Conservation (phyloP, 495 filamentous ascomycete species). For the Geoglossum glabrum region DNA sequence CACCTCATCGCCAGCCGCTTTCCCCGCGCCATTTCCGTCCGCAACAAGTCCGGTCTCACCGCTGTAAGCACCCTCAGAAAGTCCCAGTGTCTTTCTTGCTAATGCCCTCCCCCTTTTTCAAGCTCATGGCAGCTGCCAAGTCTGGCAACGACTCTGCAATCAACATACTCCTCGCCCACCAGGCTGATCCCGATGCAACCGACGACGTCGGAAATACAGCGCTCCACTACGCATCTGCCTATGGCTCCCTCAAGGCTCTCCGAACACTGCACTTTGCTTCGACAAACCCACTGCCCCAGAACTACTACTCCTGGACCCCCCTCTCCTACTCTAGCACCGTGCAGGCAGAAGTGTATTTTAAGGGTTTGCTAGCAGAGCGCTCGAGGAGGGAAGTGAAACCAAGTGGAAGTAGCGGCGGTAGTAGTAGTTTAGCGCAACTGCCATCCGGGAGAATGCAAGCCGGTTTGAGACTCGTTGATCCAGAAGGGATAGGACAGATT, state of each 20-base stretch:
- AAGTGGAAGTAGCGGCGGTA: neutral
- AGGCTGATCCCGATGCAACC: slow-evolving; percentile 15
- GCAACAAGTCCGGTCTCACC: slow-evolving; percentile 29
- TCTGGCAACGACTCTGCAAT: slow-evolving; percentile 37
- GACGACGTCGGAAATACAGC: slow-evolving; percentile 59
- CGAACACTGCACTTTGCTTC: slow-evolving; percentile 49
- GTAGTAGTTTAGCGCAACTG: neutral
- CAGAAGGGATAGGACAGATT: too few relatives aligned
- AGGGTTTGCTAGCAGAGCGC: slow-evolving; percentile 35
- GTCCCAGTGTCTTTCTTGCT: slow-evolving; percentile 4
- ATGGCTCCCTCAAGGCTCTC: slow-evolving; percentile 53
- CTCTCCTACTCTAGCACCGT: slow-evolving; percentile 51
- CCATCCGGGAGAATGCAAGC: neutral
- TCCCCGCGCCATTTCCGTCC: slow-evolving; percentile 24
- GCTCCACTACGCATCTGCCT: slow-evolving; percentile 44
- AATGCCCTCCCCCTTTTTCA: neutral
- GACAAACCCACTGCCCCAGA: slow-evolving; percentile 41
- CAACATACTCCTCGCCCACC: slow-evolving; percentile 31
- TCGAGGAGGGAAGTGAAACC: neutral
- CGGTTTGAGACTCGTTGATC: neutral
- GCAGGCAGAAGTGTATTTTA: slow-evolving; percentile 57
- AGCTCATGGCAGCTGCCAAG: slow-evolving; percentile 21
- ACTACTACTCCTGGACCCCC: slow-evolving; percentile 53
- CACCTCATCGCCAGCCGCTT: slow-evolving; percentile 26
- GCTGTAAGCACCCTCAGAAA: slow-evolving; percentile 1